phyloP scores from a whole-genome alignment of 2,329 filamentous ascomycete genomes.

The Pyrenophora tritici-repentis region DNA sequence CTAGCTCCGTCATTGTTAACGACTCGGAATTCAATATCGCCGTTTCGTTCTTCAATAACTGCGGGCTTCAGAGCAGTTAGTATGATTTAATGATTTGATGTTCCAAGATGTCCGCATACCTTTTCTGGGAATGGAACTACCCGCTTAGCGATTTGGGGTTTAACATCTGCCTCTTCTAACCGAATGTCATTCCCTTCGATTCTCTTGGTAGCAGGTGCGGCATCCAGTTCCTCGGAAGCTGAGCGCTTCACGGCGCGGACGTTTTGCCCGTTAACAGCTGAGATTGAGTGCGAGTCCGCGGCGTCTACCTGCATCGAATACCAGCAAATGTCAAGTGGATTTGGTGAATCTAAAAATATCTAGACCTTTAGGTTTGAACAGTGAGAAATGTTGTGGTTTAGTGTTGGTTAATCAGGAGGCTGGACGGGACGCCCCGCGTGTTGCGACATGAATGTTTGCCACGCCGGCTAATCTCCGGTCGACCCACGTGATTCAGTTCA shows the following conservation, averaged over 20 bases:
- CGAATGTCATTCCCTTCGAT: not conserved
- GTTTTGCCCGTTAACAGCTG: not conserved
- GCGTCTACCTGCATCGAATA: not conserved
- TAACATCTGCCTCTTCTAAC: not conserved
- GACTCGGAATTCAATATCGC: slow-evolving; percentile 93
- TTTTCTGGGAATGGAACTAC: slow-evolving; percentile 11
- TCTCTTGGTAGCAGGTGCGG: not conserved
- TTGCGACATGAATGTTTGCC: not conserved
- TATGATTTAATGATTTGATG: not conserved
- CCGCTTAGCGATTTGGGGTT: not conserved
- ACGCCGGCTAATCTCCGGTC: too few species aligned
- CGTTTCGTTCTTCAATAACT: slow-evolving; percentile 87
- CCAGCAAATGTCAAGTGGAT: too few species aligned
- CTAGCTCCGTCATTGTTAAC: slow-evolving; percentile 92
- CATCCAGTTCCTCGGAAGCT: not conserved
- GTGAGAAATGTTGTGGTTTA: not conserved
- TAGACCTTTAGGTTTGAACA: not conserved
- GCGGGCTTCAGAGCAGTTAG: slow-evolving; percentile 68
- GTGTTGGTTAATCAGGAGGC: not conserved
- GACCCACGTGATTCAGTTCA: too few species aligned
- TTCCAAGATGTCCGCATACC: slow-evolving; percentile 1
- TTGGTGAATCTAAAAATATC: too few species aligned
- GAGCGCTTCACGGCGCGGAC: not conserved
- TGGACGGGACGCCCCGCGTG: not conserved
- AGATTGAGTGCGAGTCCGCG: not conserved